These are phyloP conservation scores for Suillus paluster DNA, from an alignment of 768 basidiomycete genomes.

Conservation along the genomic window DNA sequence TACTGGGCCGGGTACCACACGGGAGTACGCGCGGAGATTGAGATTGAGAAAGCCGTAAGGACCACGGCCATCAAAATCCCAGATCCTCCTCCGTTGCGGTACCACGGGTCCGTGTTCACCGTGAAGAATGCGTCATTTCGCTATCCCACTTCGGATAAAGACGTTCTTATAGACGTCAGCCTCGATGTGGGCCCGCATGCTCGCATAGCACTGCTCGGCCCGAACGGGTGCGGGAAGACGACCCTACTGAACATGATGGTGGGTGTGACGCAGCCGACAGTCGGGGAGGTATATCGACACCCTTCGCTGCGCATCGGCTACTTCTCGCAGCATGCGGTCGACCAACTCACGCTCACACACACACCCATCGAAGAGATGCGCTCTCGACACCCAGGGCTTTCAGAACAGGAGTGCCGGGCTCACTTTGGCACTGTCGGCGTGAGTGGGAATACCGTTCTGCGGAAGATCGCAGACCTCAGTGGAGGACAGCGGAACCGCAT, in stretches of 20 bases:
- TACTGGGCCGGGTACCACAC: slow-evolving; percentile 50
- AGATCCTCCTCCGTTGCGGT: slow-evolving; percentile 33
- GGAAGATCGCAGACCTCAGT: slow-evolving; percentile 28
- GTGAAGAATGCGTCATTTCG: slow-evolving; percentile 38
- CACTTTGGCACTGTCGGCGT: slow-evolving; percentile 16
- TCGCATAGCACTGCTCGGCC: slow-evolving; percentile 48
- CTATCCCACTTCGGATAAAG: slow-evolving; percentile 33
- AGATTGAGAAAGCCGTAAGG: slow-evolving; percentile 40
- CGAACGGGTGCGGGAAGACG: slow-evolving; percentile 43
- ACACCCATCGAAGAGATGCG: slow-evolving; percentile 31
- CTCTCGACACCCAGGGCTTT: slow-evolving; percentile 31
- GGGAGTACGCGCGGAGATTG: slow-evolving; percentile 37
- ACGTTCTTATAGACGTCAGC: slow-evolving; percentile 34
- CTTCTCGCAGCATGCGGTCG: slow-evolving; percentile 67
- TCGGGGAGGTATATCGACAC: slow-evolving; percentile 56
- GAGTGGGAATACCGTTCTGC: slow-evolving; percentile 13
- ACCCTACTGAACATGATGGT: slow-evolving; percentile 55
- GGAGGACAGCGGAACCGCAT: slow-evolving; percentile 41
- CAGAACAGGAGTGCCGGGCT: slow-evolving; percentile 35
- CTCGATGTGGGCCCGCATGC: slow-evolving; percentile 45
- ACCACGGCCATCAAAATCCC: slow-evolving; percentile 31
- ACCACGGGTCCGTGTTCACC: slow-evolving; percentile 38
- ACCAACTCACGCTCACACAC: slow-evolving; percentile 41
- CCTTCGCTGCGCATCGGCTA: slow-evolving; percentile 59
- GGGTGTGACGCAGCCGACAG: slow-evolving; percentile 43